Conservation (phyloP, 139 green algal genomes). For the Volvox africanus region DNA sequence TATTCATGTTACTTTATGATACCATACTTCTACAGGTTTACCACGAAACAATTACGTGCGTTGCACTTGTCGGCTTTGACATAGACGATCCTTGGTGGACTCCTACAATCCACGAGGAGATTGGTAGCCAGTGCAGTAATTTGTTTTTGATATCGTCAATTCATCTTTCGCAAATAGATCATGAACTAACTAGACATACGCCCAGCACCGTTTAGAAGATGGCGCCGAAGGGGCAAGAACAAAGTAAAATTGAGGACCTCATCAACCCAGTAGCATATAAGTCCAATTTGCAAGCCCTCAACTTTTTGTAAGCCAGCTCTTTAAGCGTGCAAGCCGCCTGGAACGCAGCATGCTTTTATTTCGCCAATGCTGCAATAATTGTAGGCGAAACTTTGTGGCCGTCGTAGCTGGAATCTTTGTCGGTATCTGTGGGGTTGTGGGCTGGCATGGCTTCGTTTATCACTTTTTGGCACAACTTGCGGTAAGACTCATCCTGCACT, state of each 20-base stretch:
- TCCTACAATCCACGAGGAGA: no score
- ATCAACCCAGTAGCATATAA: conserved; percentile 53
- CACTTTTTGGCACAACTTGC: conserved; percentile 62
- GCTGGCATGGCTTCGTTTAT: conserved; percentile 62
- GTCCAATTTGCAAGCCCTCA: conserved; percentile 61
- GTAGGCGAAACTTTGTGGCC: conserved; percentile 66
- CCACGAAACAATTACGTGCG: no score
- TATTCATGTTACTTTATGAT: no score
- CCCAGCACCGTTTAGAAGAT: neutral
- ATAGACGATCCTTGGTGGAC: no score
- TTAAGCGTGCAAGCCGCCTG: neutral
- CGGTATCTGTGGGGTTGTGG: conserved; percentile 65
- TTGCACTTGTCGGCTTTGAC: no score
- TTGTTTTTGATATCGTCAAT: no score
- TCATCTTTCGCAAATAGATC: neutral
- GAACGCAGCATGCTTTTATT: neutral
- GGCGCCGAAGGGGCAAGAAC: conserved; percentile 33
- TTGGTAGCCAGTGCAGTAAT: no score
- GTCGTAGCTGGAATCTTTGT: conserved; percentile 62
- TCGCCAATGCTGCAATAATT: neutral
- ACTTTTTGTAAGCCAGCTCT: conserved; percentile 62
- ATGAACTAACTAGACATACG: neutral
- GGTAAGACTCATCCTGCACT: conserved; percentile 44
- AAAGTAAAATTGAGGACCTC: conserved; percentile 10
- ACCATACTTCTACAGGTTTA: no score